Conservation (phyloP, 2,329 filamentous ascomycete genomes). For the Ophiostoma piceae region DNA sequence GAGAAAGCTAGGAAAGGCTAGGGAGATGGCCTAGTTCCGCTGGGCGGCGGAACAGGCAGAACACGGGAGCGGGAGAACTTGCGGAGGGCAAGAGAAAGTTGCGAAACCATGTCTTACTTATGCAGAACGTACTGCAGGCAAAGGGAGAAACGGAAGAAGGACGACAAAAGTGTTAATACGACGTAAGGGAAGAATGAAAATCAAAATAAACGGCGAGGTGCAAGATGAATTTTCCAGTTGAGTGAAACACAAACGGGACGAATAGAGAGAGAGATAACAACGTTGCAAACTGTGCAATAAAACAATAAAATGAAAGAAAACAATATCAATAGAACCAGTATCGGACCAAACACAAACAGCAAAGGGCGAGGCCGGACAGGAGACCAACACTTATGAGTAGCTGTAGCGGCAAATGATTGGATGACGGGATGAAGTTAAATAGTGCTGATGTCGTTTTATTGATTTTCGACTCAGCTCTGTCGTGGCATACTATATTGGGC, state of each 20-base stretch:
- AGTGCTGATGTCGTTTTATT: conserved; percentile 13
- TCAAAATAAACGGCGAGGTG: not conserved
- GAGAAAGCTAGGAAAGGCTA: not conserved
- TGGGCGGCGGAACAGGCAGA: not conserved
- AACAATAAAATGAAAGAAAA: not conserved
- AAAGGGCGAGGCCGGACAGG: not conserved
- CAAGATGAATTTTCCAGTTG: not conserved
- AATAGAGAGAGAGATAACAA: not conserved
- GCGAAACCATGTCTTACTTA: not conserved
- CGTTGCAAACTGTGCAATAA: not conserved
- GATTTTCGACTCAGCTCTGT: conserved; percentile 21
- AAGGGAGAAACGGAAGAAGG: not conserved
- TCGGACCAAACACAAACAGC: not conserved
- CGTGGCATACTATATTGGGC: not conserved
- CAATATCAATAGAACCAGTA: not conserved
- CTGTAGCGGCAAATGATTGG: conserved; percentile 13
- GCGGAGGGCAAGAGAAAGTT: not conserved
- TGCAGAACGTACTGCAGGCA: not conserved
- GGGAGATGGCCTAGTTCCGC: not conserved
- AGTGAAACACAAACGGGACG: not conserved
- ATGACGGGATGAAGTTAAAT: not conserved
- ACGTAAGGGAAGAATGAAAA: not conserved
- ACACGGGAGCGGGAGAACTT: conserved; percentile 6
- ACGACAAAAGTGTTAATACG: not conserved
- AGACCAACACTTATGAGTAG: not conserved